Conservation (phyloP, 2,329 filamentous ascomycete species). For the Penicillium freii region DNA sequence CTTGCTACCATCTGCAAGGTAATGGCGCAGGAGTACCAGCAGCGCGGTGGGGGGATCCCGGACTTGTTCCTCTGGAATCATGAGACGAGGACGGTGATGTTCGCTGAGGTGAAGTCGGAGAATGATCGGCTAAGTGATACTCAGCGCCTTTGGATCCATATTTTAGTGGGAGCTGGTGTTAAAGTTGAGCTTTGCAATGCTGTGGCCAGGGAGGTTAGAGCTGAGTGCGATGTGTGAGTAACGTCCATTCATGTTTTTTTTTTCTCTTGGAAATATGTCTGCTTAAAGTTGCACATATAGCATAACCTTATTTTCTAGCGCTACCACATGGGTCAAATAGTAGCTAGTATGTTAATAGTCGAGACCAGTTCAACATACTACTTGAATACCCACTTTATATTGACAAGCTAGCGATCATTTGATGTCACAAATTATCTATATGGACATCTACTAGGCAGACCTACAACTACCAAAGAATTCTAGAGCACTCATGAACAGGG, state of each 20-base stretch:
- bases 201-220: slow-evolving; percentile 56
- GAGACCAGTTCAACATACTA: background rate
- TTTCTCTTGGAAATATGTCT: background rate
- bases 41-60: slow-evolving; percentile 81
- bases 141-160: slow-evolving; percentile 94
- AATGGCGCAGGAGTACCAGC: slow-evolving; percentile 89
- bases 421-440: no score
- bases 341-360: background rate
- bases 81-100: slow-evolving; percentile 64
- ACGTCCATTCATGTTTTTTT: no score
- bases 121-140: slow-evolving; percentile 96
- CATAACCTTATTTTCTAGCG: background rate
- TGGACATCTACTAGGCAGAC: background rate
- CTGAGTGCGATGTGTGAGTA: background rate
- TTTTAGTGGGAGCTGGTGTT: slow-evolving; percentile 79
- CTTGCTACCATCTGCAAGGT: slow-evolving; percentile 86
- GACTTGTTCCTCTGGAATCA: slow-evolving; percentile 86
- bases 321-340: background rate
- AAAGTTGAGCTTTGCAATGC: slow-evolving; percentile 76
- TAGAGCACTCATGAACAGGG: slow-evolving; percentile 10
- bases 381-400: background rate
- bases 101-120: slow-evolving; percentile 75
- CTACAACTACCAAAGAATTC: background rate
- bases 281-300: background rate
- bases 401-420: background rate